Conservation (phyloP, 1,284 basidiomycete genomes). For the Anthracocystis panici-leucophaei region DNA sequence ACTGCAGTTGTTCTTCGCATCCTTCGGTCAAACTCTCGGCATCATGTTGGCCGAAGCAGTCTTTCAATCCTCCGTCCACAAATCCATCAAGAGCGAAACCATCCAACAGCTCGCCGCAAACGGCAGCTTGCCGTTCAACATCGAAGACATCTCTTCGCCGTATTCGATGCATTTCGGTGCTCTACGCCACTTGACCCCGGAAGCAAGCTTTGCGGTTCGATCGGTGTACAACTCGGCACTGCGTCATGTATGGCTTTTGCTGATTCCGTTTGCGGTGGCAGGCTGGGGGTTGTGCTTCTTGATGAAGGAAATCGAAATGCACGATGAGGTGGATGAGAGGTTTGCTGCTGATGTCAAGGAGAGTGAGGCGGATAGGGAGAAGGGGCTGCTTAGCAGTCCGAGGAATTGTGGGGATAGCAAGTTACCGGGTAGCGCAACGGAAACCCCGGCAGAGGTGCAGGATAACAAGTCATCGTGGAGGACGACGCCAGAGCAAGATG, state of each 20-base stretch:
- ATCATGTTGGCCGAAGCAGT: conserved; percentile 50
- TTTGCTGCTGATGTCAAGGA: conserved; percentile 23
- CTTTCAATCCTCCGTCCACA: conserved; percentile 40
- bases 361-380: conserved; percentile 10
- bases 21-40: conserved; percentile 46
- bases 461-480: neutral
- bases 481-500: neutral
- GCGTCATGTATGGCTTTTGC: conserved; percentile 29
- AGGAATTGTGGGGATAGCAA: too few species aligned
- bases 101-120: conserved; percentile 27
- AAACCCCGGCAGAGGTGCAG: neutral
- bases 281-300: conserved; percentile 26
- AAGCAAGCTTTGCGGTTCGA: conserved; percentile 17
- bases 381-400: neutral
- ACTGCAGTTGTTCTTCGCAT: conserved; percentile 34
- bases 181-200: conserved; percentile 11
- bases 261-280: conserved; percentile 29
- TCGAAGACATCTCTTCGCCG: conserved; percentile 33
- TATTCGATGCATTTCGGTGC: conserved; percentile 31
- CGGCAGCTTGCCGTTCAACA: conserved; percentile 34
- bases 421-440: neutral
- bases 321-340: conserved; percentile 39
- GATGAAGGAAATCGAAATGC: conserved; percentile 42
- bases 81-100: conserved; percentile 19
- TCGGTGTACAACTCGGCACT: conserved; percentile 24